Conservation (phyloP, 768 basidiomycete genomes). For the Boletus eberwhitei region DNA sequence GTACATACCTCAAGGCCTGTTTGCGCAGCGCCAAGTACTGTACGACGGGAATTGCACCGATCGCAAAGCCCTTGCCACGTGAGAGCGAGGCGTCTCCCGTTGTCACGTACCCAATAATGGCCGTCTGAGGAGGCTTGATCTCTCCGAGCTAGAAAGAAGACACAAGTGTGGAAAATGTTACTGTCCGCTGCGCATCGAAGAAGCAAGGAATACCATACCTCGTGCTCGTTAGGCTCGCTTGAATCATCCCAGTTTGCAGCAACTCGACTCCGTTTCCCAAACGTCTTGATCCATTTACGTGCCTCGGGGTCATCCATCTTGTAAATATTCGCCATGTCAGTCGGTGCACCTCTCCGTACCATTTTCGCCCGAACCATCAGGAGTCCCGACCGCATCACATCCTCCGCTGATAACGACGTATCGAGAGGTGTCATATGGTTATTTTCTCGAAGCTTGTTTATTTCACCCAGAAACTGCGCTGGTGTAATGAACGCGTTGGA, state of each 20-base stretch:
- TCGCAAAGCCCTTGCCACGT: constrained; percentile 71
- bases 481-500: constrained; percentile 40
- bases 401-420: constrained; percentile 33
- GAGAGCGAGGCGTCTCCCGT: constrained; percentile 81
- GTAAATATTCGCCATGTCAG: constrained; percentile 75
- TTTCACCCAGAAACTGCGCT: constrained; percentile 44
- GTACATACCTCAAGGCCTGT: constrained; percentile 42
- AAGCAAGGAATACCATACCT: constrained; percentile 24
- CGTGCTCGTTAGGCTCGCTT: constrained; percentile 17
- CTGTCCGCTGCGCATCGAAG: too few relatives aligned
- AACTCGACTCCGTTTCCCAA: constrained; percentile 17
- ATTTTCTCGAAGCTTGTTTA: constrained; percentile 61
- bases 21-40: constrained; percentile 49
- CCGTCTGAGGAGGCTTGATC: constrained; percentile 36
- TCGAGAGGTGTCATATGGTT: constrained; percentile 44
- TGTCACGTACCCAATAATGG: constrained; percentile 78
- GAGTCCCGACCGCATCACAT: constrained; percentile 58
- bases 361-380: constrained; percentile 64
- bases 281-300: constrained; percentile 42
- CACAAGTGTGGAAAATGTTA: not conserved
- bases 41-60: constrained; percentile 67
- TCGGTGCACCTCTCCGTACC: constrained; percentile 65
- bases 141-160: constrained; percentile 42
- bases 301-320: constrained; percentile 53
- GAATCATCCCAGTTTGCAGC: constrained; percentile 17